phyloP scores from a whole-genome alignment of 2,329 filamentous ascomycete genomes.

The Xylaria sp. region DNA sequence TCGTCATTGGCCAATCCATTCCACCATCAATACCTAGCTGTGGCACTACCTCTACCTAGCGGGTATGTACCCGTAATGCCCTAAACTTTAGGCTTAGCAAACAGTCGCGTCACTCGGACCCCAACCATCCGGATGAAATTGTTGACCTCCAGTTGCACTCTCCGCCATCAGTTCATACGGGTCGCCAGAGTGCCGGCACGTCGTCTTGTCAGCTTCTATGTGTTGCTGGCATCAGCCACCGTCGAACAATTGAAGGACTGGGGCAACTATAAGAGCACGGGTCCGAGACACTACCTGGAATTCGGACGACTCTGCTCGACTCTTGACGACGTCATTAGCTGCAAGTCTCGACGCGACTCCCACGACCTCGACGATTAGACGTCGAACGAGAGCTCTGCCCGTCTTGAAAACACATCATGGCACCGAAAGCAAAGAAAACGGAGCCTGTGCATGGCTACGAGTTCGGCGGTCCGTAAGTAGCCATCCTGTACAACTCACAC shows the following conservation, averaged over 20 bases:
- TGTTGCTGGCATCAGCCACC: background rate
- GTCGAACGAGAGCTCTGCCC: background rate
- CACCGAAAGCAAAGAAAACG: slow-evolving; percentile 35
- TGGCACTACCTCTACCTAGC: background rate
- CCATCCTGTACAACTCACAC: background rate
- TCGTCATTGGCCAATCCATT: background rate
- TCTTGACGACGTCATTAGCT: slow-evolving; percentile 4
- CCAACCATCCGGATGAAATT: slow-evolving; percentile 12
- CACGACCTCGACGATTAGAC: slow-evolving; percentile 4
- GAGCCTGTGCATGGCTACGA: slow-evolving; percentile 40
- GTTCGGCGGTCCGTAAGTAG: slow-evolving; percentile 51
- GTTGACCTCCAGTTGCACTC: background rate
- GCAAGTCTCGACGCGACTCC: background rate
- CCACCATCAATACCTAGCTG: too few relatives aligned
- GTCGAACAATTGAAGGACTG: slow-evolving; percentile 33
- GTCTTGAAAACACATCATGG: slow-evolving; percentile 44
- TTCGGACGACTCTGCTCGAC: too few relatives aligned
- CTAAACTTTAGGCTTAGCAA: background rate
- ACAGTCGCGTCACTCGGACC: slow-evolving; percentile 26
- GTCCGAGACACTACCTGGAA: background rate
- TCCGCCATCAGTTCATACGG: slow-evolving; percentile 33
- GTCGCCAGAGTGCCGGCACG: slow-evolving; percentile 28
- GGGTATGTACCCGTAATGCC: too few relatives aligned
- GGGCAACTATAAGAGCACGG: slow-evolving; percentile 30
- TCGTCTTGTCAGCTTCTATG: background rate